Conservation (phyloP, 2,329 filamentous ascomycete species). For the Cryphonectria nitschkei region DNA sequence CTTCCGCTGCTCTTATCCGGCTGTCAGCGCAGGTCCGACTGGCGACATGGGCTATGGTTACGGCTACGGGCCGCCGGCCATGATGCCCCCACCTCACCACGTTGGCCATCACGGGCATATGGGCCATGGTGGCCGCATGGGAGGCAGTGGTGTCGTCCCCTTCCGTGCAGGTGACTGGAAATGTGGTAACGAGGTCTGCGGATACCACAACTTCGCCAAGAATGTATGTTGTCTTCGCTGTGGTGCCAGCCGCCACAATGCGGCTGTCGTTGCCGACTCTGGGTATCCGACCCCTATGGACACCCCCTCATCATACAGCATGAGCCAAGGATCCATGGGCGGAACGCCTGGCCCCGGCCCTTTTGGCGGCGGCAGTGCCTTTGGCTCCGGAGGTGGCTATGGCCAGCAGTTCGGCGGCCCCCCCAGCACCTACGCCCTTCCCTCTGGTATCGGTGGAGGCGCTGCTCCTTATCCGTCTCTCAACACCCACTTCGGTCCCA, state of each 20-base stretch:
- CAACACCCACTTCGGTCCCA: constrained; percentile 79
- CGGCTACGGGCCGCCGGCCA: constrained; percentile 69
- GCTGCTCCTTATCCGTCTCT: constrained; percentile 81
- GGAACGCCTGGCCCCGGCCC: constrained; percentile 79
- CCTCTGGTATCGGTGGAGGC: constrained; percentile 79
- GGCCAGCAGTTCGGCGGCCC: constrained; percentile 85
- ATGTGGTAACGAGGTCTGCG: constrained; percentile 94
- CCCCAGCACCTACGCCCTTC: constrained; percentile 86
- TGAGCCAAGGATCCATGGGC: constrained; percentile 86
- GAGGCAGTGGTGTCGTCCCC: constrained; percentile 83
- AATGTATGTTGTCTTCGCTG: constrained; percentile 97
- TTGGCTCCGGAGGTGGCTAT: constrained; percentile 66
- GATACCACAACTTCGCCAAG: constrained; percentile 99
- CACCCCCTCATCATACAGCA: constrained; percentile 77
- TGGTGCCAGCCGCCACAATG: constrained; percentile 90
- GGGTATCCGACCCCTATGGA: constrained; percentile 92
- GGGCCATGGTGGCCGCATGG: constrained; percentile 67
- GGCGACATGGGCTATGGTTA: constrained; percentile 67
- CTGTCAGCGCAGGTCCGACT: constrained; percentile 76
- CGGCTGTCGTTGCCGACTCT: constrained; percentile 91
- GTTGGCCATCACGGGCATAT: constrained; percentile 58
- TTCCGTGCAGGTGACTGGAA: constrained; percentile 99
- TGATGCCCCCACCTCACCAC: constrained; percentile 79
- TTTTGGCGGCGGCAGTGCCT: constrained; percentile 70
- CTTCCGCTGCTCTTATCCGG: constrained; percentile 99